Evolutionary conservation across 257 asterid species (phyloP).

Genomic region (Fraxinus anomala): DNA sequence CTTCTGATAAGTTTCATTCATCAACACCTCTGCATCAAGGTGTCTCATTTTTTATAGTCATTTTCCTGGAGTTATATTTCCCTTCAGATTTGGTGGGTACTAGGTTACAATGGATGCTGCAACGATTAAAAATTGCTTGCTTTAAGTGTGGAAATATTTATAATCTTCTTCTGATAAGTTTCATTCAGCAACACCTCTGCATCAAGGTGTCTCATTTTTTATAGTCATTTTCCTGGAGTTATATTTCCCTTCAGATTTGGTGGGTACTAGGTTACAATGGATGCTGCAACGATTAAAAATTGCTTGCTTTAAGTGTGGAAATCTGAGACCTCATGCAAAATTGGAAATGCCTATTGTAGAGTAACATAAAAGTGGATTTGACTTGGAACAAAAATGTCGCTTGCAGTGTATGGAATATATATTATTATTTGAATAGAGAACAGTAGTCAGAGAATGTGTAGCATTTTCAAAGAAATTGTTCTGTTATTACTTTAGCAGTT

Average conservation of each 20-base stretch:
- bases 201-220: background rate
- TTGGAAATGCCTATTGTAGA: background rate
- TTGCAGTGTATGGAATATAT: slow-evolving; percentile 1
- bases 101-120: slow-evolving; percentile 15
- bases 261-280: slow-evolving; percentile 13
- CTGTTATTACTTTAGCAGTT: background rate
- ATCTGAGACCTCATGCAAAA: no score
- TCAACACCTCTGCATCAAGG: background rate
- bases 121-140: no score
- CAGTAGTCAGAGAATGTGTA: background rate
- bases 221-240: background rate
- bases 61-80: background rate
- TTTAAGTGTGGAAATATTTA: no score
- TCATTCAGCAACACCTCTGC: background rate
- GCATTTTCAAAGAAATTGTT: background rate
- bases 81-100: background rate
- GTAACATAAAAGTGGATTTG: background rate
- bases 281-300: background rate
- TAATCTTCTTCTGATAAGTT: background rate
- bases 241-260: background rate
- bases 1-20: background rate
- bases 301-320: no score
- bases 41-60: background rate
- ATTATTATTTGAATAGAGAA: background rate
- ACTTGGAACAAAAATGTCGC: background rate